Base-by-base conservation (phyloP, 2,329 filamentous ascomycete species). In the Aspergillus cejpii region DNA sequence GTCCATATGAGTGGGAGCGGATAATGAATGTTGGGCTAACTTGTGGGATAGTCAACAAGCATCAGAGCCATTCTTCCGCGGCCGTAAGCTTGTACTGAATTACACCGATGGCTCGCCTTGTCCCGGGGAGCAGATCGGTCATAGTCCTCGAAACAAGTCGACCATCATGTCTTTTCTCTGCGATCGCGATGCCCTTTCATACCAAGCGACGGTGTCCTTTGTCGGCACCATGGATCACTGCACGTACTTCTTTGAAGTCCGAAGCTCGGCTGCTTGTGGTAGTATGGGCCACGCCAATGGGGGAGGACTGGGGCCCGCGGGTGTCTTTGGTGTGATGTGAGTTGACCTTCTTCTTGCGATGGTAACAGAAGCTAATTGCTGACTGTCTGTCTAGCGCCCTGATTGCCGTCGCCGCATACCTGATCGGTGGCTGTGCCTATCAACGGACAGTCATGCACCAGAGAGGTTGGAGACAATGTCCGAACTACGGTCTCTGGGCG, bases 381-480 rank as follows among this genome's bases (percentile, higher is more conserved):
- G 47, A 64, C 41, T 20, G 15, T 24, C 23, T 8, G 14, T 49
- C 10, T 46, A 74, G 72, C 50, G 71, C 71, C n/a, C 59, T 79
- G 31, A 82, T 84, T 41, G 86, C 90, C 7, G 76, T 96, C 28
- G 71, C 91, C 7, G 92, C 92, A 17, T 98, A 98, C 68, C 74
- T 95, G 44, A 78, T 94, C 28, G 92, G 92, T 55, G 92, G 92
- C 60, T 85, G 94, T 57, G 89, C 95, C 51, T 98, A 97, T 73
- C 91, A 96, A 68, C 81, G 92, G 48, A 94, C 88, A 24, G 90
- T 98, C 46, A 84, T 90, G 69, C 87, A 98, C 65, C 89, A 94
- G 57, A 79, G 92, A 50, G 92, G 92, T 38, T 97, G 91, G 92
- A 81, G 87, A 56, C 92, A 98, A 67, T 73, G 96, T 56, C 92